Percentiles rank a stretch among this genome's conserved stretches.
These are phyloP conservation scores for Cercophora sp. DNA, from an alignment of 495 filamentous ascomycete species.

Conservation along the genomic window DNA sequence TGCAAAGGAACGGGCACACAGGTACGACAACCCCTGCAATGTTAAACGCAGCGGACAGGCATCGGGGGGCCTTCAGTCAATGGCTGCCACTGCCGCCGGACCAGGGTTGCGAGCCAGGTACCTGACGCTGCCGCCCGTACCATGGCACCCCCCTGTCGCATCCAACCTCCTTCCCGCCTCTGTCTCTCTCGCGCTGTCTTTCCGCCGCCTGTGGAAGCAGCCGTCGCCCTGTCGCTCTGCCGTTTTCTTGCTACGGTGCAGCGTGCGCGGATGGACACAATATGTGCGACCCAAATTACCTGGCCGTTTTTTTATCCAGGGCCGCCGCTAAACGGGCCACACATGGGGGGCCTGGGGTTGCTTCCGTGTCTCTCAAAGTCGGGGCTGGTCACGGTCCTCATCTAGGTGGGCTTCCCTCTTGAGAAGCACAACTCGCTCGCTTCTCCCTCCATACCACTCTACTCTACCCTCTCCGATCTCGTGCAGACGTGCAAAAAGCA, in stretches of 20 bases:
- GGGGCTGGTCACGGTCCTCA: background rate
- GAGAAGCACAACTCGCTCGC: background rate
- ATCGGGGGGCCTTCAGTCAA: conserved; percentile 17
- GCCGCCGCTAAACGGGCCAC: background rate
- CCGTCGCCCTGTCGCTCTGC: background rate
- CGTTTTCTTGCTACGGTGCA: background rate
- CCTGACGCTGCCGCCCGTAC: conserved; percentile 18
- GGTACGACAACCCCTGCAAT: conserved; percentile 14
- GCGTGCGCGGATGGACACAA: conserved; percentile 5
- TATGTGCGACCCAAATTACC: conserved; percentile 8
- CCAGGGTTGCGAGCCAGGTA: background rate
- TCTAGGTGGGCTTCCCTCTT: conserved; percentile 2
- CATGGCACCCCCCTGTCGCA: conserved; percentile 7
- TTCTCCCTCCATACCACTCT: background rate
- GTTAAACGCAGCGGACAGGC: conserved; percentile 16
- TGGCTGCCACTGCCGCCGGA: conserved; percentile 14
- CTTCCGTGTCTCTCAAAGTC: conserved; percentile 1
- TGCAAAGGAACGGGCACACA: background rate
- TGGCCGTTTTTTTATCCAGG: conserved; percentile 13
- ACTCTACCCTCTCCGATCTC: conserved; percentile 10
- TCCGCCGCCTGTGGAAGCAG: too few species aligned
- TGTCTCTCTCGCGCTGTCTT: too few species aligned
- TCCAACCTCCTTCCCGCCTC: conserved; percentile 3
- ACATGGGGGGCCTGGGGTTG: conserved; percentile 8
- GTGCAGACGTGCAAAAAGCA: conserved; percentile 23